These are phyloP conservation scores for Acer campestre DNA, from an alignment of 345 rosid genomes.

Conservation along the genomic window DNA sequence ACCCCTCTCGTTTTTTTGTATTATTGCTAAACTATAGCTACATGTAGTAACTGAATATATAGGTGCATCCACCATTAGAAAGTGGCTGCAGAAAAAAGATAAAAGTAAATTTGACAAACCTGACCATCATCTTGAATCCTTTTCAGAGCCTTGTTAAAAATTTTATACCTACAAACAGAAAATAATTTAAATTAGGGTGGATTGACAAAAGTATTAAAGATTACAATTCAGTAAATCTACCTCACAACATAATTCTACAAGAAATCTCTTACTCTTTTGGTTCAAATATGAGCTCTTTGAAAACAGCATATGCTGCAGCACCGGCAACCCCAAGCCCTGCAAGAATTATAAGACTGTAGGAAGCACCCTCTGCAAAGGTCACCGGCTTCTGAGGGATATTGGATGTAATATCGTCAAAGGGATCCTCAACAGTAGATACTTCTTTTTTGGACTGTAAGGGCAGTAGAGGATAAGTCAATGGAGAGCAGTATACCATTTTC, in stretches of 20 bases:
- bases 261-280: slow-evolving; percentile 80
- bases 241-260: slow-evolving; percentile 9
- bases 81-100: background rate
- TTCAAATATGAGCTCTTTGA: slow-evolving; percentile 89
- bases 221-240: slow-evolving; percentile 16
- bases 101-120: slow-evolving; percentile 45
- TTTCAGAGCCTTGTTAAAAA: slow-evolving; percentile 83
- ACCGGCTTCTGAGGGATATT: slow-evolving; percentile 95
- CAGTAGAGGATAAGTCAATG: slow-evolving; percentile 2
- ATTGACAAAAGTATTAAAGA: background rate
- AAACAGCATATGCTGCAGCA: slow-evolving; percentile 86
- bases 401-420: slow-evolving; percentile 93
- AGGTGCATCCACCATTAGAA: background rate
- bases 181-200: slow-evolving; percentile 17
- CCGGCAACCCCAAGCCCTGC: slow-evolving; percentile 93
- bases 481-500: background rate
- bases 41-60: background rate
- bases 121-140: slow-evolving; percentile 91
- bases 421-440: slow-evolving; percentile 88
- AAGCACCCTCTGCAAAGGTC: slow-evolving; percentile 91
- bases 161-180: slow-evolving; percentile 62
- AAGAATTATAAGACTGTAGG: slow-evolving; percentile 84
- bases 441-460: slow-evolving; percentile 70
- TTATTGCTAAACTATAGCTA: background rate
- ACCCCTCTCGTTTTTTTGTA: background rate